These are phyloP conservation scores for Escallonia herrerae DNA, from an alignment of 129 eudicot species.

Conservation along the genomic window DNA sequence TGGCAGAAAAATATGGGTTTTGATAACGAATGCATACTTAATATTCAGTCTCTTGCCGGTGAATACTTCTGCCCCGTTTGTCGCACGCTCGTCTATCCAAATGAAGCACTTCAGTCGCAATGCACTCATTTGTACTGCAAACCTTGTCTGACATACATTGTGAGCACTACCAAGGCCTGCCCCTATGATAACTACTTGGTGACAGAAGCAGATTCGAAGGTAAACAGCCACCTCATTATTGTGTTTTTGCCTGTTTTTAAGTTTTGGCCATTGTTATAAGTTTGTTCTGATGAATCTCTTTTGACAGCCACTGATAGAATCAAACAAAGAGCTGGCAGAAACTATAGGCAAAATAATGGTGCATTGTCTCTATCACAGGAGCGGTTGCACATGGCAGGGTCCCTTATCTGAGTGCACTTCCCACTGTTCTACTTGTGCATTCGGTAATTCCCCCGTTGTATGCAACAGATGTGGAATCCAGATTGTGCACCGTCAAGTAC, in stretches of 20 bases:
- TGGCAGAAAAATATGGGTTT: slow-evolving; percentile 62
- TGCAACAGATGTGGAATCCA: slow-evolving; percentile 93
- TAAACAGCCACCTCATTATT: slow-evolving; percentile 1
- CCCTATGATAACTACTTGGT: slow-evolving; percentile 96
- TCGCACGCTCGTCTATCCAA: slow-evolving; percentile 89
- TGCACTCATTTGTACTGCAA: slow-evolving; percentile 94
- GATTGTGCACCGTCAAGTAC: slow-evolving; percentile 91
- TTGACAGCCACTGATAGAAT: slow-evolving; percentile 73
- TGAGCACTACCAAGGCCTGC: slow-evolving; percentile 74
- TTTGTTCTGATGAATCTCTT: background rate
- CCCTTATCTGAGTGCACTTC: slow-evolving; percentile 69
- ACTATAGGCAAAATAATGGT: slow-evolving; percentile 75
- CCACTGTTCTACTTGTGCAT: slow-evolving; percentile 73
- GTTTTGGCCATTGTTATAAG: background rate
- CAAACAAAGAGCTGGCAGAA: slow-evolving; percentile 75
- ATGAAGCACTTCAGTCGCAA: slow-evolving; percentile 84
- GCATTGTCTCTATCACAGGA: slow-evolving; percentile 79
- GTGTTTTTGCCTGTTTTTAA: background rate
- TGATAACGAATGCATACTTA: slow-evolving; percentile 82
- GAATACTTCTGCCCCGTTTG: slow-evolving; percentile 98
- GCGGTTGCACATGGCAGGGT: slow-evolving; percentile 98
- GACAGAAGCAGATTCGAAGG: slow-evolving; percentile 87
- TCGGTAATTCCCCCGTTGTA: slow-evolving; percentile 85
- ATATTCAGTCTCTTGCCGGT: slow-evolving; percentile 81
- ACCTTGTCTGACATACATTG: slow-evolving; percentile 79